Base-by-base conservation (phyloP, 1,139 yeast genomes). In the Wickerhamiella infanticola region DNA sequence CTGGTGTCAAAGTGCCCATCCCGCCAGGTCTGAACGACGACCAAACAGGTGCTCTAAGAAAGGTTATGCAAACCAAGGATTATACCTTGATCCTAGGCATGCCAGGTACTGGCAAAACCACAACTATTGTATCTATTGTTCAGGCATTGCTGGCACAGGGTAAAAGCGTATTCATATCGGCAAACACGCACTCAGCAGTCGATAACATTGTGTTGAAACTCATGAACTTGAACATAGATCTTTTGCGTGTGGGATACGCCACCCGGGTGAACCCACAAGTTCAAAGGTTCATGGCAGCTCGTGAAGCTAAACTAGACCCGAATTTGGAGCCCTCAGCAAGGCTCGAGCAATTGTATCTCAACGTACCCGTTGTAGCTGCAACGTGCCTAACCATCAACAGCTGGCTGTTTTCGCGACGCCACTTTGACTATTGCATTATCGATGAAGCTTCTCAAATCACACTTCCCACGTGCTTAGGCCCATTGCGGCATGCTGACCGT, bases 71-170 rank as follows among this genome's bases (percentile, higher is more conserved):
- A 23, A 73, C 94, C 0, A 63, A 79, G 44, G 95, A 88, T 58
- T 90, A 83, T 59, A 69, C 90, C 2, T 67, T 90, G 52, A 74
- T 90, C 35, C 65, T 88, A 48, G 99, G 99, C 1, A 90, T 93
- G 98, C 98, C 98, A 0, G 99, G 99, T 2, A 90, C 98, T 0
- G 99, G 99, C 13, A 90, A 93, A 59, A 90, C 98, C 0, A 88
- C 97, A 0, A 81, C 88, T 0, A 84, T 90, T 49, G 84, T 94
- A 0, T 79, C 80, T 42, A 60, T 90, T 13, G 80, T 88, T 41
- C 69, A 72, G 48, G 64, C 72, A 37, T 63, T 90, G 35, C 81
- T 80, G 0, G 62, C 63, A 1, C 70, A 70, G 36, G 77, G 76
- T 1, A 81, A 82, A 55, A 68, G 83, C 0, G 81, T 90, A 0